Base-by-base conservation (phyloP, 2,329 filamentous ascomycete species). In the Trichoderma citrinoviride region DNA sequence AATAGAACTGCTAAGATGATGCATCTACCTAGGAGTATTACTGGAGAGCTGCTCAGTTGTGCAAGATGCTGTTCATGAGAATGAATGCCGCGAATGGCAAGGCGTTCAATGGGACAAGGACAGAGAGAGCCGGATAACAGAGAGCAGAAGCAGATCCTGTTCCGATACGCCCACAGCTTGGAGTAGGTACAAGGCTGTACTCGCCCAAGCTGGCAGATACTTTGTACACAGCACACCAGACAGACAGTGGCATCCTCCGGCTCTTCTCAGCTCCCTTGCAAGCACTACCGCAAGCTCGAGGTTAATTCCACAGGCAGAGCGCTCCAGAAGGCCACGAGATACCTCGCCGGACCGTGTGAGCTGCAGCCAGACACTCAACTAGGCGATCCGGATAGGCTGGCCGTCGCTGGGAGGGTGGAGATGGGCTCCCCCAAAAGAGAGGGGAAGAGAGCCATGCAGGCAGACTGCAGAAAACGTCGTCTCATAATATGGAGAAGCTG, bases 351-450 rank as follows among this genome's bases (percentile, higher is more conserved):
- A 61, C 64, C 49, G 64, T 65, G 64, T 40, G 56, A 65, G 53
- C 27, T 54, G 53, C 43, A 37, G 23, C 23, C 21, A 46, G 46
- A 49, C 40, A 55, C 41, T 17, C n/a, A 27, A n/a, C 52, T 64
- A 52, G 56, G 52, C 60, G 64, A 66, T 66, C 64, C 64, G 64
- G 60, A 66, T 66, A 53, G 64, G 58, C 64, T 66, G 64, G 52
- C 64, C 64, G 64, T 61, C 43, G 43, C 37, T 62, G 64, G 64
- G 60, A 55, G 49, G 21, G 64, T 66, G 64, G 58, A 52, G 64
- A 29, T 54, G 47, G 33, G 33, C 23, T 52, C 49, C 27, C 15
- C 29, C 19, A 44, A 44, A 49, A 43, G 57, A 46, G 37, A 40
- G 23, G 37, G 49, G 52, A 54, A 53, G 50, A 27, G 54, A 29